Conservation (phyloP, 73 alveolate genomes). For the Paramecium bursaria region DNA sequence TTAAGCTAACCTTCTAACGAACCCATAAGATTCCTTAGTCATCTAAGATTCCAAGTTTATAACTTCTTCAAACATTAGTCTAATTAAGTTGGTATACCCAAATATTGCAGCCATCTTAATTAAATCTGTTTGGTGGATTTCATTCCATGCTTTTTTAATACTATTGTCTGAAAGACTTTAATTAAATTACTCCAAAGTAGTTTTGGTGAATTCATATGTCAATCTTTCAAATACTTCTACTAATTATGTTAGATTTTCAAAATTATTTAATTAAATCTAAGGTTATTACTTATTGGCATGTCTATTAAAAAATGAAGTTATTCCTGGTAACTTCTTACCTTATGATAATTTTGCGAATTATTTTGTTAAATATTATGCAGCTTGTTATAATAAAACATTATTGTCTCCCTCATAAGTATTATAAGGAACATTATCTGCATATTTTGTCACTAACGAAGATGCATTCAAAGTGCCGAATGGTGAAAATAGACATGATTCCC, state of each 20-base stretch:
- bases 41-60: not conserved
- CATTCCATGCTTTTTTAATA: conserved; percentile 33
- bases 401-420: conserved; percentile 80
- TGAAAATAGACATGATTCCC: conserved; percentile 37
- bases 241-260: not conserved
- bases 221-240: conserved; percentile 44
- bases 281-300: not conserved
- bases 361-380: conserved; percentile 67
- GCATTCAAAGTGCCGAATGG: conserved; percentile 62
- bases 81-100: conserved; percentile 38
- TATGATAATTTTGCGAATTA: not conserved
- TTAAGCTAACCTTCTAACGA: not conserved
- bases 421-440: conserved; percentile 47
- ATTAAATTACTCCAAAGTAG: conserved; percentile 13
- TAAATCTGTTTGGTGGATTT: conserved; percentile 22
- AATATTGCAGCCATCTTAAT: conserved; percentile 14
- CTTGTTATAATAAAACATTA: conserved; percentile 68
- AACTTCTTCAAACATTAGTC: not conserved
- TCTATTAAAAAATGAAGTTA: conserved; percentile 30
- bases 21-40: not conserved
- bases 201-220: not conserved
- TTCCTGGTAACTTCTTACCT: conserved; percentile 52
- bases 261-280: not conserved
- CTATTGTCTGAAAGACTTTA: not conserved
- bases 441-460: not conserved